These are phyloP conservation scores for Chimonanthus praecox DNA, from an alignment of 164 flowering plant species.

Conservation along the genomic window DNA sequence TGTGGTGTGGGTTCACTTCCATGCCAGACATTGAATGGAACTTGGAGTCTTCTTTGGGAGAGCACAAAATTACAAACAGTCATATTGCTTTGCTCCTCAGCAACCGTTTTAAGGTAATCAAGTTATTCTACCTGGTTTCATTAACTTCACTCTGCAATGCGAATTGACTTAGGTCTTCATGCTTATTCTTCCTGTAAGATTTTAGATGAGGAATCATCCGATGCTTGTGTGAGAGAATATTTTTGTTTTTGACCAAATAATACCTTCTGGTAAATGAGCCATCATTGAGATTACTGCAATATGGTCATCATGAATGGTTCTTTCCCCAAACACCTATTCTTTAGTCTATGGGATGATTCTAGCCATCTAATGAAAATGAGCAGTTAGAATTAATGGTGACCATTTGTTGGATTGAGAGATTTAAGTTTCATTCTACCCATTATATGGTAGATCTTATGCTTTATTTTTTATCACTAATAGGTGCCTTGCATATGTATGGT, in stretches of 20 bases:
- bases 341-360: background rate
- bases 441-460: too few species aligned
- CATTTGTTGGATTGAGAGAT: too few species aligned
- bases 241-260: background rate
- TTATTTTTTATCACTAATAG: too few species aligned
- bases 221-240: background rate
- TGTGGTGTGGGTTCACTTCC: conserved; percentile 83
- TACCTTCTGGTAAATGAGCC: background rate
- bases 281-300: background rate
- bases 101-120: conserved; percentile 69
- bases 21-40: conserved; percentile 84
- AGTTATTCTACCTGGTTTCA: background rate
- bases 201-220: background rate
- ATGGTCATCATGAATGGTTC: background rate
- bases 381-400: background rate
- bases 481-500: too few species aligned
- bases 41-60: conserved; percentile 79
- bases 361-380: background rate
- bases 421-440: too few species aligned
- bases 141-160: background rate
- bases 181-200: background rate
- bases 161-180: background rate
- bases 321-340: background rate
- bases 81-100: conserved; percentile 63
- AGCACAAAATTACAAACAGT: conserved; percentile 65